phyloP scores from a whole-genome alignment of 2,329 filamentous ascomycete species.

The Aspergillus tamarii region DNA sequence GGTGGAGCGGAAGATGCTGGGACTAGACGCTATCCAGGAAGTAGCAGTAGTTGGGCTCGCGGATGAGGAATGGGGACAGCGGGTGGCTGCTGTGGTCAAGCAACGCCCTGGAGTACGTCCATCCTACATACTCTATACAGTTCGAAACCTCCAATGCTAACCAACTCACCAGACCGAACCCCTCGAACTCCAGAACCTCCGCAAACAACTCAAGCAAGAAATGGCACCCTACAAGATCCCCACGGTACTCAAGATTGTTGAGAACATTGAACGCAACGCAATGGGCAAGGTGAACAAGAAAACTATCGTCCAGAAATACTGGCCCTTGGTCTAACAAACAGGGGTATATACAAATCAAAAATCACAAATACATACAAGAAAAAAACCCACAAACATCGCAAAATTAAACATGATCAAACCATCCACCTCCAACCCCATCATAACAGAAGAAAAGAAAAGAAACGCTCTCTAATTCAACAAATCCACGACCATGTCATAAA shows the following conservation, averaged over 20 bases:
- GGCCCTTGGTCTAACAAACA: conserved; percentile 25
- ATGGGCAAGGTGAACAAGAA: conserved; percentile 78
- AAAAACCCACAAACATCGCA: background rate
- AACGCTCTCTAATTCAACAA: conserved; percentile 15
- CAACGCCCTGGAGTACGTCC: conserved; percentile 39
- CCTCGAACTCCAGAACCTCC: conserved; percentile 36
- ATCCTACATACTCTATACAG: background rate
- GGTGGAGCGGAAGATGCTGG: conserved; percentile 57
- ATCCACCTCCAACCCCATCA: background rate
- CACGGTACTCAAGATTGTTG: conserved; percentile 80
- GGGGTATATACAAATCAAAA: background rate
- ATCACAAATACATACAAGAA: background rate
- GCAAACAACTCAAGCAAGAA: conserved; percentile 39
- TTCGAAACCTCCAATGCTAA: background rate
- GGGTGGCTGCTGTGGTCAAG: conserved; percentile 57
- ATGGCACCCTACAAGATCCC: conserved; percentile 92
- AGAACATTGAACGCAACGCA: conserved; percentile 59
- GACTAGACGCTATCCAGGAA: conserved; percentile 53
- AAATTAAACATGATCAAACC: background rate
- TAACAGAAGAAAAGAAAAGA: background rate
- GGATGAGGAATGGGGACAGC: conserved; percentile 58
- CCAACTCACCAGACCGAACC: conserved; percentile 29
- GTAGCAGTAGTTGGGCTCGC: conserved; percentile 58
- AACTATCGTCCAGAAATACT: conserved; percentile 43
- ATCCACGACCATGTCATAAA: conserved; percentile 33